Evolutionary conservation across 2,329 filamentous ascomycete genomes (phyloP).

Genomic region (Paramyrothecium sp.): DNA sequence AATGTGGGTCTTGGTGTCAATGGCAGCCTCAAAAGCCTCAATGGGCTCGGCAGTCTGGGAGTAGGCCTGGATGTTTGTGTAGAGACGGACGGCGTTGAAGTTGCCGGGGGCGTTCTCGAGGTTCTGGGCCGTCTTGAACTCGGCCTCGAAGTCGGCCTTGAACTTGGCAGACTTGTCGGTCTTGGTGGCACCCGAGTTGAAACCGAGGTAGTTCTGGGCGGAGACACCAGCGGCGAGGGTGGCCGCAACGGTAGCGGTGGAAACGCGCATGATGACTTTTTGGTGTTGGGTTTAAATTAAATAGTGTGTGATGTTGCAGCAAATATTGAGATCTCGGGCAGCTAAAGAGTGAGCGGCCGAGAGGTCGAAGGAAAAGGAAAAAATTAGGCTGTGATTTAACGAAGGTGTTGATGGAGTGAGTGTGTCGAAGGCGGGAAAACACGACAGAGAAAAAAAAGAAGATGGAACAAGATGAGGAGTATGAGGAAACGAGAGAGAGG

Average conservation of each 20-base stretch:
- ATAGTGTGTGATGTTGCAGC: neutral
- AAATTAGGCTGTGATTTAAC: neutral
- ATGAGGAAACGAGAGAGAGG: neutral
- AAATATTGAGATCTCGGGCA: neutral
- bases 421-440: neutral
- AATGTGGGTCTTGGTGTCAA: constrained; percentile 57
- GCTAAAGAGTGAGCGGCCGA: neutral
- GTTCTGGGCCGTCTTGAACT: constrained; percentile 40
- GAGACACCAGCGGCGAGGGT: constrained; percentile 37
- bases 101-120: constrained; percentile 42
- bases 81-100: constrained; percentile 61
- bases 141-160: constrained; percentile 45
- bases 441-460: neutral
- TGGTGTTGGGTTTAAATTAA: neutral
- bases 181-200: constrained; percentile 50
- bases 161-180: constrained; percentile 50
- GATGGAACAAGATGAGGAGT: neutral
- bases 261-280: constrained; percentile 36
- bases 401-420: neutral
- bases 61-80: constrained; percentile 66
- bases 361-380: neutral
- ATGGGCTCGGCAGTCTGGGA: constrained; percentile 69
- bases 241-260: constrained; percentile 33
- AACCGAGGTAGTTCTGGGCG: constrained; percentile 49
- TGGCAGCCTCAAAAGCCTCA: constrained; percentile 73